phyloP scores from a whole-genome alignment of 352 stramenopile genomes.

The Elongisporangium senticosum region DNA sequence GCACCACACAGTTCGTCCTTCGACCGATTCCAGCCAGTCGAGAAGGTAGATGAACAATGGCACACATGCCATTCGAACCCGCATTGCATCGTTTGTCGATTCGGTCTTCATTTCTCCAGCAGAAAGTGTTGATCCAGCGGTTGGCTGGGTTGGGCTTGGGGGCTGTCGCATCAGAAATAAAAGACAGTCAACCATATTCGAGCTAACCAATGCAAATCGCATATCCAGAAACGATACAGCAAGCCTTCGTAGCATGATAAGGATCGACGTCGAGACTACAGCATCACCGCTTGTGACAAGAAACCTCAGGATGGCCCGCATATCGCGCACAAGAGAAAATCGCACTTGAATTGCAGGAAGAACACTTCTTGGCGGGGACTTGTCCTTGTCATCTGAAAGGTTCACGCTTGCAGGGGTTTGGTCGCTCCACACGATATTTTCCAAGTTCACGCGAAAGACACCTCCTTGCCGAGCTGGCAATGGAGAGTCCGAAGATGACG shows the following conservation, averaged over 20 bases:
- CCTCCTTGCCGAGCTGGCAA: conserved; percentile 40
- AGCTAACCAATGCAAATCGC: conserved; percentile 67
- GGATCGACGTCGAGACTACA: conserved; percentile 37
- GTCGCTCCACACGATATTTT: conserved; percentile 83
- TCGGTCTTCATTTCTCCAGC: not conserved
- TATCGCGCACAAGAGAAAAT: conserved; percentile 64
- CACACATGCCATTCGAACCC: conserved; percentile 47
- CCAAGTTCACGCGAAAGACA: conserved; percentile 69
- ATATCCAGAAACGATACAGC: conserved; percentile 70
- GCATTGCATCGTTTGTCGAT: conserved; percentile 13
- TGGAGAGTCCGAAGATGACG: conserved; percentile 13
- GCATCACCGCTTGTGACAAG: conserved; percentile 53
- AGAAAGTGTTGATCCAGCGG: not conserved
- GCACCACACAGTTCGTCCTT: conserved; percentile 80
- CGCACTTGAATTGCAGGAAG: conserved; percentile 53
- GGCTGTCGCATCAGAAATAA: conserved; percentile 48
- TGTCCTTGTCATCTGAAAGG: conserved; percentile 17
- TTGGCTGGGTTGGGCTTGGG: not conserved
- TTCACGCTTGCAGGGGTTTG: conserved; percentile 18
- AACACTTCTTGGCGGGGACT: conserved; percentile 17
- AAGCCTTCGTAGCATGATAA: conserved; percentile 53
- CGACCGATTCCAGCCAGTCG: conserved; percentile 77
- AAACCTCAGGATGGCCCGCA: conserved; percentile 60
- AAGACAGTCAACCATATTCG: conserved; percentile 68
- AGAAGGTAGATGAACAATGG: conserved; percentile 68